Evolutionary conservation across 2,329 filamentous ascomycete species (phyloP).

Genomic region (Lachnellula cervina): DNA sequence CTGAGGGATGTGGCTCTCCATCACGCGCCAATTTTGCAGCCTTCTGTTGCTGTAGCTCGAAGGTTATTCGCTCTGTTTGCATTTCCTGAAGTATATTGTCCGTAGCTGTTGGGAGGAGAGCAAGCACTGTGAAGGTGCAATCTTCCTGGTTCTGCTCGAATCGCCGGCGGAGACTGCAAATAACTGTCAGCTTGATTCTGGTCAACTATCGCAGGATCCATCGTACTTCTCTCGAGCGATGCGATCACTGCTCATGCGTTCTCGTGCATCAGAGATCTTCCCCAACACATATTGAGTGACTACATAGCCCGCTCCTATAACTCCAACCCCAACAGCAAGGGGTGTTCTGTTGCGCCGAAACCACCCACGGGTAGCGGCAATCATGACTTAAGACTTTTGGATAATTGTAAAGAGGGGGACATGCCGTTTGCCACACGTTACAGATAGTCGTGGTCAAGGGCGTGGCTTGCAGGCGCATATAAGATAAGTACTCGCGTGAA

Average conservation of each 20-base stretch:
- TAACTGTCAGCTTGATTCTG: slow-evolving; percentile 9
- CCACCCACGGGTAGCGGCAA: slow-evolving; percentile 78
- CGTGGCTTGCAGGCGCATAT: too few species aligned
- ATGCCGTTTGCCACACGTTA: slow-evolving; percentile 11
- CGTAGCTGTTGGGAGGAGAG: slow-evolving; percentile 84
- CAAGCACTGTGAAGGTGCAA: slow-evolving; percentile 96
- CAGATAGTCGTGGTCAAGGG: not conserved
- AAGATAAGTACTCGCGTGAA: too few species aligned
- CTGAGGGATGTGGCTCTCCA: slow-evolving; percentile 42
- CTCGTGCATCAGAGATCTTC: slow-evolving; percentile 88
- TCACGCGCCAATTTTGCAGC: slow-evolving; percentile 62
- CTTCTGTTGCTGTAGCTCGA: slow-evolving; percentile 93
- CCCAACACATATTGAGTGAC: slow-evolving; percentile 87
- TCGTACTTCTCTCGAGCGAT: slow-evolving; percentile 93
- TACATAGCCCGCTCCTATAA: slow-evolving; percentile 85
- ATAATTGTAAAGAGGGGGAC: slow-evolving; percentile 7
- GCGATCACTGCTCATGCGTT: slow-evolving; percentile 93
- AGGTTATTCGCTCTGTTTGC: slow-evolving; percentile 87
- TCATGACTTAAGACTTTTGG: slow-evolving; percentile 40
- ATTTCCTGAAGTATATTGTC: slow-evolving; percentile 83
- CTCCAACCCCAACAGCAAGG: slow-evolving; percentile 80
- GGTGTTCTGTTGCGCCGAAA: slow-evolving; percentile 86
- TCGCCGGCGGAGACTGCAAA: slow-evolving; percentile 73
- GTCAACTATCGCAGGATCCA: not conserved
- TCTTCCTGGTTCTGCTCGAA: slow-evolving; percentile 99